A percentile compares a stretch with the other conserved stretches of the same genome.
These are phyloP conservation scores for Arthroderma sp. DNA, from an alignment of 2,329 filamentous ascomycete genomes.

Conservation along the genomic window DNA sequence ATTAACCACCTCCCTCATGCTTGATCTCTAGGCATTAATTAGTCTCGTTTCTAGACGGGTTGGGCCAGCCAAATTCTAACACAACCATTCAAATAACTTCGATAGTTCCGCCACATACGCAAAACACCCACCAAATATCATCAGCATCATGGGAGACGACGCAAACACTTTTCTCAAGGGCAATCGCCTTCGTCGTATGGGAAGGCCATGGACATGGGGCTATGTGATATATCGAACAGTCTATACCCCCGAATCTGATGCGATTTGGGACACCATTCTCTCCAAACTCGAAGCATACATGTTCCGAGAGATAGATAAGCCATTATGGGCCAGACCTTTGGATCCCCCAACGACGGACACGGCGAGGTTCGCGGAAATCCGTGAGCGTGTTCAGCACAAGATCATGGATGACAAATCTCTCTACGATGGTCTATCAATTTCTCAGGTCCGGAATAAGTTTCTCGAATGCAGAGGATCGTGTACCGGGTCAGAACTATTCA, in stretches of 20 bases:
- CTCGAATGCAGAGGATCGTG: not conserved
- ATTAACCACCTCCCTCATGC: no score
- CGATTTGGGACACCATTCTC: slow-evolving; percentile 8
- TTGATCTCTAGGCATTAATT: no score
- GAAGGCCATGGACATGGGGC: slow-evolving; percentile 8
- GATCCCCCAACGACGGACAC: not conserved
- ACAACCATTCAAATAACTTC: no score
- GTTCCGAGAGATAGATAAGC: slow-evolving; percentile 6
- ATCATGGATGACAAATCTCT: slow-evolving; percentile 1
- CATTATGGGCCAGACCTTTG: not conserved
- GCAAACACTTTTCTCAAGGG: not conserved
- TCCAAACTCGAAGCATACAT: slow-evolving; percentile 11
- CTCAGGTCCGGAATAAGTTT: slow-evolving; percentile 1
- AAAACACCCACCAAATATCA: no score
- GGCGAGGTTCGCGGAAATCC: not conserved
- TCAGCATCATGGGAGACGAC: no score
- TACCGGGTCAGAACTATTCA: not conserved
- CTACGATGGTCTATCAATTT: slow-evolving; percentile 1
- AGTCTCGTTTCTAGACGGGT: no score
- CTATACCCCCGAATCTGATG: slow-evolving; percentile 14
- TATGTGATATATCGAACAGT: slow-evolving; percentile 14
- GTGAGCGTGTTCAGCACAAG: not conserved
- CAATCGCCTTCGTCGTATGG: not conserved
- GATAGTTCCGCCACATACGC: no score
- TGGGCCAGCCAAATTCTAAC: no score